Evolutionary conservation across 2,329 filamentous ascomycete genomes (phyloP).

Genomic region (Sporothrix inflata): DNA sequence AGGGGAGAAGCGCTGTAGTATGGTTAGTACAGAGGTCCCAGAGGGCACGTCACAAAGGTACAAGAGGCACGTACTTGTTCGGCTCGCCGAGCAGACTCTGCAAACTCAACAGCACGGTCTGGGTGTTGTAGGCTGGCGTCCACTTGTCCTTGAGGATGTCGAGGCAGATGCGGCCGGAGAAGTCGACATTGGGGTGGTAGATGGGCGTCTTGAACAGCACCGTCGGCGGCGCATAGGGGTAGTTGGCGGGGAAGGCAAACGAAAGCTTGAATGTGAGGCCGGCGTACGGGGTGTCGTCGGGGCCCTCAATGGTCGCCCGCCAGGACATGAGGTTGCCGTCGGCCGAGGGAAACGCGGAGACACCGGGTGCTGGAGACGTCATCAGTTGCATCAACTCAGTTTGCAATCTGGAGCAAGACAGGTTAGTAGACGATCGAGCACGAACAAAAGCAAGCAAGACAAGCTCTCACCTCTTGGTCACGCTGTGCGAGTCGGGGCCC

Average conservation of each 20-base stretch:
- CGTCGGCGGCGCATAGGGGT: slow-evolving; percentile 87
- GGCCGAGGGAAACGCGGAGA: slow-evolving; percentile 90
- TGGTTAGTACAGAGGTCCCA: slow-evolving; percentile 32
- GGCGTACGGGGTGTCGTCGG: slow-evolving; percentile 88
- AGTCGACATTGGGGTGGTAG: slow-evolving; percentile 98
- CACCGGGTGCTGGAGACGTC: slow-evolving; percentile 89
- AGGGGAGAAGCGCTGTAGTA: slow-evolving; percentile 77
- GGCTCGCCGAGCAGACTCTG: slow-evolving; percentile 96
- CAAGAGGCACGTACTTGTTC: slow-evolving; percentile 72
- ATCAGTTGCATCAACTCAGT: slow-evolving; percentile 98
- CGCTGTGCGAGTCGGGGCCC: slow-evolving; percentile 69
- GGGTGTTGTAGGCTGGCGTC: slow-evolving; percentile 96
- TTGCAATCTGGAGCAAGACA: slow-evolving; percentile 68
- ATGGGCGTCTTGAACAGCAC: slow-evolving; percentile 98
- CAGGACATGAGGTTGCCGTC: slow-evolving; percentile 90
- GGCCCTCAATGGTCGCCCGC: slow-evolving; percentile 92
- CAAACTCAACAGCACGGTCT: slow-evolving; percentile 87
- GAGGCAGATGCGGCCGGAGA: slow-evolving; percentile 93
- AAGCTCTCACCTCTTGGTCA: slow-evolving; percentile 70
- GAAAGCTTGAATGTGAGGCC: slow-evolving; percentile 88
- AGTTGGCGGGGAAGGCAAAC: slow-evolving; percentile 88
- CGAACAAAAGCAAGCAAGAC: neutral
- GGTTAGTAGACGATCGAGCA: slow-evolving; percentile 5
- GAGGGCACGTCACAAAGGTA: neutral
- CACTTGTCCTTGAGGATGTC: slow-evolving; percentile 99